Conservation (phyloP, 23 red algal species). For the Gracilariopsis chorda region DNA sequence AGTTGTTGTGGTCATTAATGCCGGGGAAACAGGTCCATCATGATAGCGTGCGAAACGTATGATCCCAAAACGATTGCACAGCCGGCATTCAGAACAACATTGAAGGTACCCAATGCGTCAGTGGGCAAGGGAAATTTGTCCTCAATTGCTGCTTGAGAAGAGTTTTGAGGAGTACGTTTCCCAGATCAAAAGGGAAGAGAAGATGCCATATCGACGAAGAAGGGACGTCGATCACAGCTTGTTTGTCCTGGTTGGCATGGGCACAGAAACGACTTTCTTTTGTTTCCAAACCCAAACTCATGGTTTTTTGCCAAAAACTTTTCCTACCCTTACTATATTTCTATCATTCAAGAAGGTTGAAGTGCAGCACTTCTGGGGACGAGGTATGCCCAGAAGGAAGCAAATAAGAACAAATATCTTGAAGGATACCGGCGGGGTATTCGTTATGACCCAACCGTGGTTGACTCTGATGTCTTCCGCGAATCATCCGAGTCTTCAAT, state of each 20-base stretch:
- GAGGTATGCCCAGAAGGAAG: not conserved
- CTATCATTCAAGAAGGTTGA: slow-evolving; percentile 25
- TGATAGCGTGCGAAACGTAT: slow-evolving; percentile 35
- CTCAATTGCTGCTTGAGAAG: not conserved
- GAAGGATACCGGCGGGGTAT: not conserved
- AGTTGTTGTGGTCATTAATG: slow-evolving; percentile 15
- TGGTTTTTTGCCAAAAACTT: not conserved
- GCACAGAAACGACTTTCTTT: not conserved
- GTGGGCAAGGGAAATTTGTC: too few relatives aligned
- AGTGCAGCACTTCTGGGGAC: slow-evolving; percentile 15
- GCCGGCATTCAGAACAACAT: not conserved
- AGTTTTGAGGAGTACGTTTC: not conserved
- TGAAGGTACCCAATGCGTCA: not conserved
- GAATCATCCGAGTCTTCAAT: slow-evolving; percentile 15
- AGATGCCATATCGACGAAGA: not conserved
- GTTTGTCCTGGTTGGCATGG: not conserved
- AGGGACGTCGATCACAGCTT: not conserved
- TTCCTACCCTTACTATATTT: slow-evolving; percentile 26
- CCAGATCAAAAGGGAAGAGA: not conserved
- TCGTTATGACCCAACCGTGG: slow-evolving; percentile 7
- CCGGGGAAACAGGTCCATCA: slow-evolving; percentile 48
- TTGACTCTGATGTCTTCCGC: slow-evolving; percentile 51
- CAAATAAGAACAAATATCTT: not conserved
- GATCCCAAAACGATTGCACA: not conserved
- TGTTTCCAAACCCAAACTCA: not conserved